Evolutionary conservation across 176 grass and related monocot genomes (phyloP).

Genomic region (Bothriochloa decipiens): DNA sequence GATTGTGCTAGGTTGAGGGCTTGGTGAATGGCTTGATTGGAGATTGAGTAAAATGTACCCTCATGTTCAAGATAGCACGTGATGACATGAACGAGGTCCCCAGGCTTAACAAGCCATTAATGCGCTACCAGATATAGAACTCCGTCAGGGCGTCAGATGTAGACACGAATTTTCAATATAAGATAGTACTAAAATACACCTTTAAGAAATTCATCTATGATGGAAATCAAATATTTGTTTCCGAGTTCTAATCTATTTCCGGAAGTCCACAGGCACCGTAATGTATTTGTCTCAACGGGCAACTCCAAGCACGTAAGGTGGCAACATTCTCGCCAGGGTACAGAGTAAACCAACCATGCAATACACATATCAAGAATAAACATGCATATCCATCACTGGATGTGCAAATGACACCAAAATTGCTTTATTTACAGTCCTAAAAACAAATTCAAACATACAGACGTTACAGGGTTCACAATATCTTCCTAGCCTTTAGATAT

Average conservation of each 20-base stretch:
- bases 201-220: not conserved
- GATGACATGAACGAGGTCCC: not conserved
- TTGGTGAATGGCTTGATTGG: too few relatives aligned
- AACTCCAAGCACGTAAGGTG: not conserved
- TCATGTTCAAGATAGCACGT: too few relatives aligned
- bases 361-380: not conserved
- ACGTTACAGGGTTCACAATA: conserved; percentile 57
- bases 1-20: too few relatives aligned
- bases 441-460: not conserved
- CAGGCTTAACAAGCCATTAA: not conserved
- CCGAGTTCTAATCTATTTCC: not conserved
- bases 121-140: not conserved
- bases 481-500: conserved; percentile 81
- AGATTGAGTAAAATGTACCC: too few relatives aligned
- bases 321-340: not conserved
- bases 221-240: not conserved
- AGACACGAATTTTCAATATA: not conserved
- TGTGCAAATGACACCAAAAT: conserved; percentile 38
- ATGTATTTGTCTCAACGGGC: not conserved
- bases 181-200: not conserved
- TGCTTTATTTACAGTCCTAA: conserved; percentile 50
- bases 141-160: not conserved
- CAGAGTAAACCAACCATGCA: not conserved
- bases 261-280: not conserved
- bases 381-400: not conserved